Evolutionary conservation across 2,329 filamentous ascomycete species (phyloP), one percentile per base, ranked within the genome.

Genomic region (Fusarium caatingaense): DNA sequence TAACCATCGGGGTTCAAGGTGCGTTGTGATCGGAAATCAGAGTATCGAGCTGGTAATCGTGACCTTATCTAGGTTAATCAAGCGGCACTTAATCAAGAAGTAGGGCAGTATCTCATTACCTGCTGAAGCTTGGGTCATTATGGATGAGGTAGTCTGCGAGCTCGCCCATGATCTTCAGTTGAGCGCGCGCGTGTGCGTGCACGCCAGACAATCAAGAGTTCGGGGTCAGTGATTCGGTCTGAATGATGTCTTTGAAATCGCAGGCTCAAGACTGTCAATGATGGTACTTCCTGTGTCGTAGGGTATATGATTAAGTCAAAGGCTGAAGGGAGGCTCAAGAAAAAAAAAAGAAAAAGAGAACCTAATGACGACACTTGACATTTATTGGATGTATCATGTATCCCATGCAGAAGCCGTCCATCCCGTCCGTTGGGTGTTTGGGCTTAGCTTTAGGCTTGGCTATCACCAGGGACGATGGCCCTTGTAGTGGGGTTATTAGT

Each of bases 1-100:
- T 93, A 97, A 74, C 93, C 93, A 78, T 97, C 93, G 2, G 93
- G 93, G 76, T 97, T 97, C 23, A 92, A 88, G 41, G 87, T 88
- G 74, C 87, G 87, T 72, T 95, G 93, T 8, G 88, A 81, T 40
- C 89, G 85, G 77, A 97, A 97, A 78, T 97, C 94, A 49, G 93
- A 94, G 82, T 97, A 97, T 47, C 97, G 89, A 8, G 93, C 94
- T 15, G 93, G 90, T 15, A 97, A 86, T 51, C 94, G 92, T 68
- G 90, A 87, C 82, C 91, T 93, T 71, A n/a, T 6, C 2, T 23
- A 8, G 13, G 8, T 55, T n/a, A 69, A 56, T 42, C 10, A n/a
- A 46, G n/a, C 9, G 20, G 12, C 13, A 9, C 16, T 18, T 55
- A 25, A 21, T 6, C 18, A 21, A 45, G 32, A 11, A 15, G 11